Percentiles rank a stretch among this genome's conserved stretches.
Evolutionary conservation across 2,329 filamentous ascomycete species (phyloP).

Genomic region (Xylaria sp.): DNA sequence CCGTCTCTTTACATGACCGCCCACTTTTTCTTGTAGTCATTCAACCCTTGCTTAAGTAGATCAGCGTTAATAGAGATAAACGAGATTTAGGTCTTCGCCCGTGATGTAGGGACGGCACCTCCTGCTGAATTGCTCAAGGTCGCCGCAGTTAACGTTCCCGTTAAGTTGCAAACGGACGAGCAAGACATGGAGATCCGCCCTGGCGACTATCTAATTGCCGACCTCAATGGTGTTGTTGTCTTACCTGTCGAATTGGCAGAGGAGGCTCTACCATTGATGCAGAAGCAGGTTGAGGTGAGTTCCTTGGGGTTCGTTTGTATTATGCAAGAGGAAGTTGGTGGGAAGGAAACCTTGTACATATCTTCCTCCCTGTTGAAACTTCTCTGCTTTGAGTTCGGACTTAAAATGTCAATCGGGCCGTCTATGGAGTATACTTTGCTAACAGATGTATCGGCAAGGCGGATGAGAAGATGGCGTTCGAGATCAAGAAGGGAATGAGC

Average conservation of each 20-base stretch:
- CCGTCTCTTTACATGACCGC: neutral
- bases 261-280: slow-evolving; percentile 55
- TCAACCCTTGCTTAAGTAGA: neutral
- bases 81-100: slow-evolving; percentile 54
- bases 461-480: slow-evolving; percentile 56
- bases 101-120: slow-evolving; percentile 58
- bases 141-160: slow-evolving; percentile 55
- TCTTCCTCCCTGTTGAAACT: no score
- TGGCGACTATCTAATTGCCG: slow-evolving; percentile 59
- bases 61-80: neutral
- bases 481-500: slow-evolving; percentile 55
- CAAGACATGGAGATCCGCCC: slow-evolving; percentile 55
- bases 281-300: slow-evolving; percentile 52
- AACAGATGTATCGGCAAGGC: slow-evolving; percentile 42
- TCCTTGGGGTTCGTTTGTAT: neutral
- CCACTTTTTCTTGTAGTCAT: neutral
- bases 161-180: slow-evolving; percentile 53
- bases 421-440: neutral
- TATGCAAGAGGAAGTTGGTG: no score
- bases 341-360: neutral
- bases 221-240: slow-evolving; percentile 60
- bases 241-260: slow-evolving; percentile 55
- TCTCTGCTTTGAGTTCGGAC: neutral
- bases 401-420: neutral
- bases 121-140: slow-evolving; percentile 58